Base-by-base conservation (phyloP, 495 filamentous ascomycete species). In the Aspergillus cristatus region DNA sequence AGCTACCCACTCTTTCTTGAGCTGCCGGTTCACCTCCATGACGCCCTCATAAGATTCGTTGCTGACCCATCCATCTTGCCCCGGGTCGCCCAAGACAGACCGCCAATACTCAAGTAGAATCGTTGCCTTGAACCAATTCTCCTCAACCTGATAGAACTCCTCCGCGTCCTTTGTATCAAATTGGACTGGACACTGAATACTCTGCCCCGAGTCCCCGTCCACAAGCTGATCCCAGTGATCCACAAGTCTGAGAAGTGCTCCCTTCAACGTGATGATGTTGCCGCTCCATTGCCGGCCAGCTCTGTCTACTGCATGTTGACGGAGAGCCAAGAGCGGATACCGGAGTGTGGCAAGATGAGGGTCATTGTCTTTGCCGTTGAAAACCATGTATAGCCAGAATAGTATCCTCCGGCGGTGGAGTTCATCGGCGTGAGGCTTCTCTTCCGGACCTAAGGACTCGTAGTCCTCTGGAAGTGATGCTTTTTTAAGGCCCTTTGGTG, bases 261-360 rank as follows among this genome's bases (percentile, higher is more conserved):
- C 32, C 26, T 36, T 36, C 14, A 42, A 16, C 11, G 34, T 42
- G 0, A 42, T 37, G 1, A 37, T 1, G 22, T 42, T 31, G 1
- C 40, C 34, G 28, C 15, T 36, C 32, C 40, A 42, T n/a, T n/a
- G 31, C 11, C 39, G 18, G 4, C 32, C 39, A 28, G 39, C 32
- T 5, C 31, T 35, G n/a, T 41, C 31, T 10, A 41, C 32, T 16
- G 18, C 12, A 29, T 41, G 32, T 28, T 41, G 32, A 2, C 20
- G 32, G n/a, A n/a, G n/a, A n/a, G n/a, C n/a, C n/a, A n/a, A n/a
- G n/a, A n/a, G n/a, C n/a, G n/a, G n/a, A n/a, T n/a, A n/a, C n/a
- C n/a, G n/a, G n/a, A n/a, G n/a, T n/a, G n/a, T n/a, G n/a, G n/a
- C n/a, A n/a, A n/a, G n/a, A n/a, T n/a, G n/a, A n/a, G n/a, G n/a